These are phyloP conservation scores for Lachnellula occidentalis DNA, from an alignment of 2,329 filamentous ascomycete species.

Conservation along the genomic window DNA sequence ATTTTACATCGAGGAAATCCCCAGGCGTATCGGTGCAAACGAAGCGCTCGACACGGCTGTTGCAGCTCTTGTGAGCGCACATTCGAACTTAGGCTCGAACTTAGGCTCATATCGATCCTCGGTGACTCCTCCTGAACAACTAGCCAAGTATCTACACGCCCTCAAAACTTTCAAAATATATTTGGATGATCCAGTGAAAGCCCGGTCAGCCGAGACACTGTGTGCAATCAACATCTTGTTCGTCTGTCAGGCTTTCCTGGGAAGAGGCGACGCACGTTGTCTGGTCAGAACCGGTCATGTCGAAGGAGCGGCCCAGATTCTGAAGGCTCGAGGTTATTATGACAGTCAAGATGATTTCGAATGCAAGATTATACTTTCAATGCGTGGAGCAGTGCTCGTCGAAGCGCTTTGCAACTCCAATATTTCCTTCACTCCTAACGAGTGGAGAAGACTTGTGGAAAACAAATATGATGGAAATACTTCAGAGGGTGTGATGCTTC, in stretches of 20 bases:
- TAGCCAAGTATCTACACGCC: background rate
- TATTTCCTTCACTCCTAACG: slow-evolving; percentile 29
- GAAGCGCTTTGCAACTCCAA: slow-evolving; percentile 33
- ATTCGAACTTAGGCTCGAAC: background rate
- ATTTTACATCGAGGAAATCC: background rate
- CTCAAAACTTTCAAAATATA: slow-evolving; percentile 13
- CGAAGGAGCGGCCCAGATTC: slow-evolving; percentile 24
- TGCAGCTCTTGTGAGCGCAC: background rate
- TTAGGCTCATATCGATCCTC: background rate
- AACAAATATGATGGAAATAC: slow-evolving; percentile 27
- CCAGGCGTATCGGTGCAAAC: background rate
- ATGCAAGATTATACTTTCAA: slow-evolving; percentile 29
- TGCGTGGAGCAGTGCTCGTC: slow-evolving; percentile 35
- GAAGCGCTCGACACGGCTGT: slow-evolving; percentile 2
- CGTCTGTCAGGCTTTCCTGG: slow-evolving; percentile 22
- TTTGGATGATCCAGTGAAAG: slow-evolving; percentile 31
- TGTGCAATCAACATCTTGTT: slow-evolving; percentile 35
- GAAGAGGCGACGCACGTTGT: background rate
- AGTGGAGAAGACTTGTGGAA: slow-evolving; percentile 32
- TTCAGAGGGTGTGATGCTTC: slow-evolving; percentile 31
- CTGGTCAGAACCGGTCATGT: slow-evolving; percentile 12
- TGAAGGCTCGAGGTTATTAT: slow-evolving; percentile 31
- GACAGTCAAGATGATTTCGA: slow-evolving; percentile 33
- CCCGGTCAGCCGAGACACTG: slow-evolving; percentile 31
- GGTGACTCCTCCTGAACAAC: background rate